Conservation (phyloP, 2,329 filamentous ascomycete genomes). For the Alternaria gansuensis region DNA sequence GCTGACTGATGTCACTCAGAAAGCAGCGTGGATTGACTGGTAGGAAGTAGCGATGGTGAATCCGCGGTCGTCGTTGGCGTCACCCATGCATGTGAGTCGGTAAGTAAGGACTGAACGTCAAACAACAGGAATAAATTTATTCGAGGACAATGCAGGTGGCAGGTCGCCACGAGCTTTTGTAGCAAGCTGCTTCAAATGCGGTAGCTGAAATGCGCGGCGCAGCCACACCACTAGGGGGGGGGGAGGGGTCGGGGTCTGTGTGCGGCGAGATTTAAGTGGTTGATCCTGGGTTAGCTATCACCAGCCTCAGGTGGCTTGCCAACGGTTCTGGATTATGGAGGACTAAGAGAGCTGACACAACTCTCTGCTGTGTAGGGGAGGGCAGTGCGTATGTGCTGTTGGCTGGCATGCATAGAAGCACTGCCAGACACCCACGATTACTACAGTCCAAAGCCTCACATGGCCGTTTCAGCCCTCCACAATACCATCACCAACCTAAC, state of each 20-base stretch:
- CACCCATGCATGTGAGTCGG: background rate
- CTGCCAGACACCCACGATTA: conserved; percentile 1
- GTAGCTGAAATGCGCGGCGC: conserved; percentile 26
- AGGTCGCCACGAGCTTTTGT: conserved; percentile 21
- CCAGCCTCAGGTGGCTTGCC: conserved; percentile 37
- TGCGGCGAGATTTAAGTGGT: conserved; percentile 22
- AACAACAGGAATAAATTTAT: conserved; percentile 1
- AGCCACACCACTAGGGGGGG: conserved; percentile 13
- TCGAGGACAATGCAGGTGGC: background rate
- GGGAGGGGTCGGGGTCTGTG: conserved; percentile 5
- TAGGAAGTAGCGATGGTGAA: conserved; percentile 9
- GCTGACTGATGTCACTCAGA: conserved; percentile 21
- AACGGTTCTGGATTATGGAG: conserved; percentile 12
- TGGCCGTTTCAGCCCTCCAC: conserved; percentile 4
- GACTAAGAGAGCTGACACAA: conserved; percentile 24
- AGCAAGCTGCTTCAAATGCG: conserved; percentile 12
- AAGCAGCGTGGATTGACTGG: conserved; percentile 8
- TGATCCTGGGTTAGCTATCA: conserved; percentile 23
- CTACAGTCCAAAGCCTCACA: background rate
- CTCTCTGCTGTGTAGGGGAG: conserved; percentile 25
- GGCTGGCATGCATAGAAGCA: background rate
- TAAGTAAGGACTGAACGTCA: background rate
- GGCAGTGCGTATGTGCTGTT: conserved; percentile 2
- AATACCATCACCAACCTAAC: conserved; percentile 4
- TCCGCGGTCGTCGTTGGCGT: background rate